Conservation (phyloP, 1,139 yeast species). For the Arxiozyma slooffiae region DNA sequence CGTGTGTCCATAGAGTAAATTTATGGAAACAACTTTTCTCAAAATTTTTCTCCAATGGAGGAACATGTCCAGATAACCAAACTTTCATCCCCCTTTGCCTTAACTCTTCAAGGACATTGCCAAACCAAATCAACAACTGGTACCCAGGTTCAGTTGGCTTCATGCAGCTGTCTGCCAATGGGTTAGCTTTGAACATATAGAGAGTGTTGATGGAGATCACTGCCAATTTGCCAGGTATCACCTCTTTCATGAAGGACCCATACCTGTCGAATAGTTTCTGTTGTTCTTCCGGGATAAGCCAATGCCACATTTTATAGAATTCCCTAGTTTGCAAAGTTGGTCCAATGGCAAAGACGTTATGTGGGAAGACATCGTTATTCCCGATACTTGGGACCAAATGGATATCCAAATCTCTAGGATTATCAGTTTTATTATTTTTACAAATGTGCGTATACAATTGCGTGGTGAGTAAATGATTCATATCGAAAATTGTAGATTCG, state of each 20-base stretch:
- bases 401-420: constrained; percentile 36
- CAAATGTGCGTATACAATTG: constrained; percentile 39
- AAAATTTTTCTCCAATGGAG: constrained; percentile 70
- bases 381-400: constrained; percentile 64
- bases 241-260: constrained; percentile 64
- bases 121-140: constrained; percentile 67
- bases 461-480: constrained; percentile 54
- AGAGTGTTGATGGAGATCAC: constrained; percentile 69
- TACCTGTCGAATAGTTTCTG: constrained; percentile 65
- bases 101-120: constrained; percentile 61
- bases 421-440: constrained; percentile 19
- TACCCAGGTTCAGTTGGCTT: constrained; percentile 67
- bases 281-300: constrained; percentile 68
- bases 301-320: constrained; percentile 60
- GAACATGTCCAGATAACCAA: constrained; percentile 83
- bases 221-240: constrained; percentile 68
- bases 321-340: constrained; percentile 80
- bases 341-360: constrained; percentile 72
- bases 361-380: constrained; percentile 84
- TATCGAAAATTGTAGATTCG: constrained; percentile 56
- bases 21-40: constrained; percentile 65
- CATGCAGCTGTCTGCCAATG: constrained; percentile 75
- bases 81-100: constrained; percentile 71
- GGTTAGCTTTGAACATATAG: constrained; percentile 65
- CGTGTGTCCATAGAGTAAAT: constrained; percentile 67